Conservation (phyloP, 306 rosid genomes). For the Cicer judaicum region DNA sequence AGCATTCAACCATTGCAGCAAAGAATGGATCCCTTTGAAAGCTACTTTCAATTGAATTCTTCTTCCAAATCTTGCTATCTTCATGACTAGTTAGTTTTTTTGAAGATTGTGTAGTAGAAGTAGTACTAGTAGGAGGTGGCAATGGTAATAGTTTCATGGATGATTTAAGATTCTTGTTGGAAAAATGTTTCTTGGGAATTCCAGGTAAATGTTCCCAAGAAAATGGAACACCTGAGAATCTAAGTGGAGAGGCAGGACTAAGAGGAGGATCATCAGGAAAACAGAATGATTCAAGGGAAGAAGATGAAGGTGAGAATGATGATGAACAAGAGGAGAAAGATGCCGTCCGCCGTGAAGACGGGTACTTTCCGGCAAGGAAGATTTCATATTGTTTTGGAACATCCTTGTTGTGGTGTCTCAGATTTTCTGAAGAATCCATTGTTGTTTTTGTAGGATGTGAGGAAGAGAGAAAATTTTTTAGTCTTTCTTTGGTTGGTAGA, state of each 20-base stretch:
- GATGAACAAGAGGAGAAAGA: constrained; percentile 65
- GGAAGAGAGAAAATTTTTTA: constrained; percentile 32
- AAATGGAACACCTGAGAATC: constrained; percentile 84
- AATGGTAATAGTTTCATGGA: constrained; percentile 63
- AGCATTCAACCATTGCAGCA: constrained; percentile 84
- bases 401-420: constrained; percentile 35
- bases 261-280: constrained; percentile 56
- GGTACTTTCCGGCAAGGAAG: constrained; percentile 42
- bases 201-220: constrained; percentile 98
- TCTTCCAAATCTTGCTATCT: constrained; percentile 43
- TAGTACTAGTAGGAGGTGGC: constrained; percentile 59
- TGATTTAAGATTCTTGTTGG: constrained; percentile 50
- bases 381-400: constrained; percentile 48
- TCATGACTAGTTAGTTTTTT: constrained; percentile 47
- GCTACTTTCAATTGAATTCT: constrained; percentile 31
- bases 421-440: constrained; percentile 60
- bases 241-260: constrained; percentile 57
- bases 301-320: constrained; percentile 48
- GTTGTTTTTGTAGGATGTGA: constrained; percentile 19
- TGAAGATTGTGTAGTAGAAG: constrained; percentile 42
- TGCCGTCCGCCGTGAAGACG: constrained; percentile 53
- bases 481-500: neutral
- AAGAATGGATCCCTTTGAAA: constrained; percentile 78
- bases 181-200: constrained; percentile 76
- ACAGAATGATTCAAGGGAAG: constrained; percentile 55